Conservation (phyloP, 176 grass and related monocot species). For the Aegilops bicornis region DNA sequence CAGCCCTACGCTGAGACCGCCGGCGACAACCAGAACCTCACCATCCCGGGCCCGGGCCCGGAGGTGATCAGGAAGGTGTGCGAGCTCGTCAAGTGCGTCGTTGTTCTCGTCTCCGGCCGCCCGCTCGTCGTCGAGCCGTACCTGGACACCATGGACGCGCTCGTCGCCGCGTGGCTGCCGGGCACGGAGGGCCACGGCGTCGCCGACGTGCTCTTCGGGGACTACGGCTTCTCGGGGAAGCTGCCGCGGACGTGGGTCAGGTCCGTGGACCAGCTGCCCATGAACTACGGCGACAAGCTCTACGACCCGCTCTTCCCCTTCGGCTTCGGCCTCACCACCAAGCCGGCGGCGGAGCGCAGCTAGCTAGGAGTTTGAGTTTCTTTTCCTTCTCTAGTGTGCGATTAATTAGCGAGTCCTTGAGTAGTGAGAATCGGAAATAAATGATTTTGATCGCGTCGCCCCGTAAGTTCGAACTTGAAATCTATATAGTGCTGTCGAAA, state of each 20-base stretch:
- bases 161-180: slow-evolving; percentile 85
- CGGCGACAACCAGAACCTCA: slow-evolving; percentile 62
- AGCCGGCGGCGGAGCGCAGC: not conserved
- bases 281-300: slow-evolving; percentile 70
- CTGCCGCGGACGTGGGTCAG: slow-evolving; percentile 88
- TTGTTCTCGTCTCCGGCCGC: slow-evolving; percentile 60
- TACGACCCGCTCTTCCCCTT: slow-evolving; percentile 74
- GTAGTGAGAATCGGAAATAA: too few species aligned
- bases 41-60: slow-evolving; percentile 41
- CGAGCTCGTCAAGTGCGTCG: slow-evolving; percentile 62
- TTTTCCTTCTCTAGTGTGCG: too few species aligned
- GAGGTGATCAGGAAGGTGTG: slow-evolving; percentile 48
- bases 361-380: not conserved
- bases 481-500: too few species aligned
- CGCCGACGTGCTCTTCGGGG: slow-evolving; percentile 74
- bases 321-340: slow-evolving; percentile 70
- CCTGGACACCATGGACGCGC: slow-evolving; percentile 56
- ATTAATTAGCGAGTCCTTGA: not conserved
- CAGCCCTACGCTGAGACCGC: slow-evolving; percentile 58
- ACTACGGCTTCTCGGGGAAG: slow-evolving; percentile 75
- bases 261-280: slow-evolving; percentile 73
- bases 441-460: too few species aligned
- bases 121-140: slow-evolving; percentile 73
- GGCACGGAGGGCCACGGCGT: slow-evolving; percentile 79
- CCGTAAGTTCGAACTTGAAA: too few species aligned